phyloP scores from a whole-genome alignment of 805 yeast species.

The Blastobotrys chiropterorum region DNA sequence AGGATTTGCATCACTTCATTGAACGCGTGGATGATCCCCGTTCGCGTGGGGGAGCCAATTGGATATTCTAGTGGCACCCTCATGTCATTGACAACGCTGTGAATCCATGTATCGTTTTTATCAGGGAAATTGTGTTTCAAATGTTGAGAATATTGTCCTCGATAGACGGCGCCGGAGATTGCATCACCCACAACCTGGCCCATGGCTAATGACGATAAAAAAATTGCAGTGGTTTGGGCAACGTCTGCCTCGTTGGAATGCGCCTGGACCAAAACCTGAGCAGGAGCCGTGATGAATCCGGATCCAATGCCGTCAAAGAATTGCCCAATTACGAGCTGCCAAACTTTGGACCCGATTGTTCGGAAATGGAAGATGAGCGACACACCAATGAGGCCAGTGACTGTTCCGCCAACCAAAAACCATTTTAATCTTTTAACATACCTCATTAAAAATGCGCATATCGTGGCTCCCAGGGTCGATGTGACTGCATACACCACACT shows the following conservation, averaged over 20 bases:
- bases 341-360: slow-evolving; percentile 40
- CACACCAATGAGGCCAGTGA: slow-evolving; percentile 51
- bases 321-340: slow-evolving; percentile 58
- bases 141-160: slow-evolving; percentile 4
- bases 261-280: slow-evolving; percentile 9
- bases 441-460: slow-evolving; percentile 6
- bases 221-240: slow-evolving; percentile 8
- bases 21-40: slow-evolving; percentile 10
- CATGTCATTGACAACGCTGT: slow-evolving; percentile 3
- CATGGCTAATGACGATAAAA: slow-evolving; percentile 6
- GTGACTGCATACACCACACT: slow-evolving; percentile 9
- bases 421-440: background rate
- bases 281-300: slow-evolving; percentile 58
- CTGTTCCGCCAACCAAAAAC: slow-evolving; percentile 52
- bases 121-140: slow-evolving; percentile 3
- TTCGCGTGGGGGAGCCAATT: slow-evolving; percentile 9
- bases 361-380: slow-evolving; percentile 54
- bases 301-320: slow-evolving; percentile 64
- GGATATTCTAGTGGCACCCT: slow-evolving; percentile 1
- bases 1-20: slow-evolving; percentile 11
- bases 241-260: slow-evolving; percentile 7
- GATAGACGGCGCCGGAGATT: slow-evolving; percentile 11
- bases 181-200: slow-evolving; percentile 11
- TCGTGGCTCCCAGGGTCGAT: slow-evolving; percentile 8
- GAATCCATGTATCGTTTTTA: background rate